Conservation (phyloP, 1,139 yeast species). For the Candida sanyaensis region DNA sequence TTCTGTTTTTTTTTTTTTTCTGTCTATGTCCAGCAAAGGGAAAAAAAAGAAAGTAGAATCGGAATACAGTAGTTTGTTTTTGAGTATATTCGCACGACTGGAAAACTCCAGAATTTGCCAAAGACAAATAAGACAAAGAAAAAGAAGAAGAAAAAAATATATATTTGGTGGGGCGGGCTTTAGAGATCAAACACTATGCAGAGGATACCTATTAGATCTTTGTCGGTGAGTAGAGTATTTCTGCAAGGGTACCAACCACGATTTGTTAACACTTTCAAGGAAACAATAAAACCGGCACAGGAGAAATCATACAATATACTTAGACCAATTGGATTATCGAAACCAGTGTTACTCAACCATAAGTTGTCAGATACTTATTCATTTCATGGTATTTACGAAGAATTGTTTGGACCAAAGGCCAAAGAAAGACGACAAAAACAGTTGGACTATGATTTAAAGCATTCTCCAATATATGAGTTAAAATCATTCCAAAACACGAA, state of each 20-base stretch:
- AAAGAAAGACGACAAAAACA: slow-evolving; percentile 55
- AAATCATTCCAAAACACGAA: slow-evolving; percentile 76
- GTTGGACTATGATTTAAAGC: slow-evolving; percentile 75
- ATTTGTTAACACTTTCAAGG: slow-evolving; percentile 28
- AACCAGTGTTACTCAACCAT: slow-evolving; percentile 32
- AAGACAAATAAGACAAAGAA: background rate
- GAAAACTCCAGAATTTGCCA: background rate
- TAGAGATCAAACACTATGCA: background rate
- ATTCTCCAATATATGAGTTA: slow-evolving; percentile 85
- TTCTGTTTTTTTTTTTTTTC: background rate
- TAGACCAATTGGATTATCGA: slow-evolving; percentile 45
- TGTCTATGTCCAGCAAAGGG: background rate
- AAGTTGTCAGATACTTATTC: slow-evolving; percentile 22
- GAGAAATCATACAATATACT: slow-evolving; percentile 28
- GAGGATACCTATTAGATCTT: slow-evolving; percentile 1
- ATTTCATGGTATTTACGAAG: slow-evolving; percentile 23
- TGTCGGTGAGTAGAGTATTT: slow-evolving; percentile 1
- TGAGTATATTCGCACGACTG: slow-evolving; percentile 1
- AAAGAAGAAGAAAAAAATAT: background rate
- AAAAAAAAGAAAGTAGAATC: background rate
- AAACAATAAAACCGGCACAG: slow-evolving; percentile 31
- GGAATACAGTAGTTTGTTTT: background rate
- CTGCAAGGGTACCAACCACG: slow-evolving; percentile 20
- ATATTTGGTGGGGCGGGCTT: too few species aligned
- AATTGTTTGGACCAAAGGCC: slow-evolving; percentile 40